A percentile compares a stretch with the other conserved stretches of the same genome.
Conservation (phyloP, 805 yeast genomes). For the Wickerhamomyces kurtzmanii region DNA sequence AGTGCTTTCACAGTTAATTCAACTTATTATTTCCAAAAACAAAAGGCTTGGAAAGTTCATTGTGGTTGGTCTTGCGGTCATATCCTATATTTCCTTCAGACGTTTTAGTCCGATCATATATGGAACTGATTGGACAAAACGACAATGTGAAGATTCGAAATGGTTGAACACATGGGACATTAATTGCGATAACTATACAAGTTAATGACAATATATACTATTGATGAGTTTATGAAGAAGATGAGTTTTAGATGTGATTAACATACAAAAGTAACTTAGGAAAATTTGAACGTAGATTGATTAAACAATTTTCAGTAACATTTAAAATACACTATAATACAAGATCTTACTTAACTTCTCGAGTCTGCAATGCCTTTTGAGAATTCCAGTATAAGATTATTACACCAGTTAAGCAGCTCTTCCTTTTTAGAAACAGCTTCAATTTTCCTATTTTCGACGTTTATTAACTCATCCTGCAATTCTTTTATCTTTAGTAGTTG, state of each 20-base stretch:
- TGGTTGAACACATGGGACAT: conserved; percentile 33
- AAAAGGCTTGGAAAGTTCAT: conserved; percentile 17
- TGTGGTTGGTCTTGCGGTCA: conserved; percentile 10
- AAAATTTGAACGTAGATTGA: no score
- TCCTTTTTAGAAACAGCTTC: conserved; percentile 57
- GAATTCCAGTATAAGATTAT: conserved; percentile 48
- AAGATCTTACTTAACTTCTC: conserved; percentile 9
- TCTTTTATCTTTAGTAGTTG: conserved; percentile 58
- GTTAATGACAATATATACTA: conserved; percentile 1
- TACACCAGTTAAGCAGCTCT: conserved; percentile 47
- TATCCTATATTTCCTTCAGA: conserved; percentile 18
- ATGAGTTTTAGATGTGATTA: no score
- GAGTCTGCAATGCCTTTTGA: conserved; percentile 26
- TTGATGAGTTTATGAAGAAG: background rate
- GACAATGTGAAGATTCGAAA: conserved; percentile 25
- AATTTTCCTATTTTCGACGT: conserved; percentile 48
- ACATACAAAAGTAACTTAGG: no score
- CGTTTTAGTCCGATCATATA: conserved; percentile 33
- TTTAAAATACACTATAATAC: no score
- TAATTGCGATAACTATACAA: conserved; percentile 23
- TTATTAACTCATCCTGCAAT: conserved; percentile 51
- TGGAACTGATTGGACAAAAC: conserved; percentile 35
- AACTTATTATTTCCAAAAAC: conserved; percentile 24
- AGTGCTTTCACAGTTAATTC: conserved; percentile 32
- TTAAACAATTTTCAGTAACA: no score